Evolutionary conservation across 2,329 filamentous ascomycete genomes (phyloP), one percentile per base, ranked within the genome.

Genomic region (Arthroderma uncinatum): DNA sequence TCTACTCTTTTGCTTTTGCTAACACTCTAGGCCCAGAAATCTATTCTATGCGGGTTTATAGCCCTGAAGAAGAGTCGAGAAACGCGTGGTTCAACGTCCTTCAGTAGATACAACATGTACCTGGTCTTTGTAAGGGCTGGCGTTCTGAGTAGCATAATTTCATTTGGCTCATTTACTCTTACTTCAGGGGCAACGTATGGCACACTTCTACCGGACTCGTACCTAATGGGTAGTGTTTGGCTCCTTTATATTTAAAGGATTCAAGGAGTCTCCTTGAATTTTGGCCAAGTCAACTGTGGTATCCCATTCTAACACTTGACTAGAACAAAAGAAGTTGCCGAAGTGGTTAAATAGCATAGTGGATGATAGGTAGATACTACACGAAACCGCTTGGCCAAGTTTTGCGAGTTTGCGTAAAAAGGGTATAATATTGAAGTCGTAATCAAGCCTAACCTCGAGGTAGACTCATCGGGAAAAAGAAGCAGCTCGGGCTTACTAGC

Each of bases 301-400:
- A 95, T 53, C 94, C 60, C 50, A 86, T 87, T 56, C 84, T 80
- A 2, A 89, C 89, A 59, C 89, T 89, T 40, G 81, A 79, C 70
- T 92, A 83, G 1, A 95, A 78, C 2, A 95, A 78, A 4, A 95
- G 75, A 1, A 95, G 78, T 89, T 81, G 67, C 95, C 89, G 62
- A 95, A 95, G 70, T 90, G 86, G 70, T 93, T 87, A 64, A 95
- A 95, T 0, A 95, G 78, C 0, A 87, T 84, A 14, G 87, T 87
- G 62, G 90, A 92, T 1, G 90, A 89, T 68, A 95, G 90, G 69
- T 95, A 90, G 61, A 95, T 95, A 0, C 90, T 95, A 73, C 89
- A 94, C 2, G 95, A 79, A 63, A 95, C 89, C 8, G 89, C 89
- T 68, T 95, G 90, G 1, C 89, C 90, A 2, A 86, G 86, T n/a